Percentiles rank a stretch among this genome's conserved stretches.
Conservation (phyloP, 2,329 filamentous ascomycete genomes). For the Curvularia hawaiiensis region DNA sequence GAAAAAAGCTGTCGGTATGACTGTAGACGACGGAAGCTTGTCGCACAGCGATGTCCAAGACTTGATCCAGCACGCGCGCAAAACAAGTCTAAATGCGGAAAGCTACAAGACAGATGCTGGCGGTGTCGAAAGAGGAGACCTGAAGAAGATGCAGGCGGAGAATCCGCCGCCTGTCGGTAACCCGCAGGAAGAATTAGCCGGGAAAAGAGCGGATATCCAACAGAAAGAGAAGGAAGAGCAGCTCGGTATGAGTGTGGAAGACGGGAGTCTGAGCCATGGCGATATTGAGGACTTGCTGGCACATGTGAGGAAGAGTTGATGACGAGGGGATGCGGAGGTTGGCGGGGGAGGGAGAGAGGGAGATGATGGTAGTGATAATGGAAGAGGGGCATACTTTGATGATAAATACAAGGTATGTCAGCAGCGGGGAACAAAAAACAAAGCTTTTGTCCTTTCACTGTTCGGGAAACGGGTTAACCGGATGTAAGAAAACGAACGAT, state of each 20-base stretch:
- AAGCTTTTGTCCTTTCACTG: background rate
- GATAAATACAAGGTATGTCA: background rate
- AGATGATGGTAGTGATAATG: too few relatives aligned
- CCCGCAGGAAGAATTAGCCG: background rate
- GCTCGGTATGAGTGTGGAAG: constrained; percentile 4
- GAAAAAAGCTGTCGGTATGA: constrained; percentile 28
- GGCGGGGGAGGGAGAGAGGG: too few relatives aligned
- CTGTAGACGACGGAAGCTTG: constrained; percentile 22
- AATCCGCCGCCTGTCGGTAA: background rate
- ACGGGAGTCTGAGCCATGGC: constrained; percentile 1
- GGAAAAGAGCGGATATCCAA: constrained; percentile 2
- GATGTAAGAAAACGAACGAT: background rate
- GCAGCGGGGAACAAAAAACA: background rate
- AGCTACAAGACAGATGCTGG: background rate
- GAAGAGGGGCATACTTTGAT: background rate
- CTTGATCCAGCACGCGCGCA: constrained; percentile 11
- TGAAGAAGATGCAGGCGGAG: background rate
- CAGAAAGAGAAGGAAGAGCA: constrained; percentile 6
- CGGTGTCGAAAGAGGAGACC: constrained; percentile 5
- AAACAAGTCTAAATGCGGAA: background rate
- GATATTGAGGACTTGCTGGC: constrained; percentile 9
- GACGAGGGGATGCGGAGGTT: background rate
- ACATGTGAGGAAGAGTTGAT: constrained; percentile 5
- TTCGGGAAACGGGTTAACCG: background rate
- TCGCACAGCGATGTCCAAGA: constrained; percentile 19